Conservation (phyloP, 352 stramenopile genomes). For the Globisporangium echinulatum region DNA sequence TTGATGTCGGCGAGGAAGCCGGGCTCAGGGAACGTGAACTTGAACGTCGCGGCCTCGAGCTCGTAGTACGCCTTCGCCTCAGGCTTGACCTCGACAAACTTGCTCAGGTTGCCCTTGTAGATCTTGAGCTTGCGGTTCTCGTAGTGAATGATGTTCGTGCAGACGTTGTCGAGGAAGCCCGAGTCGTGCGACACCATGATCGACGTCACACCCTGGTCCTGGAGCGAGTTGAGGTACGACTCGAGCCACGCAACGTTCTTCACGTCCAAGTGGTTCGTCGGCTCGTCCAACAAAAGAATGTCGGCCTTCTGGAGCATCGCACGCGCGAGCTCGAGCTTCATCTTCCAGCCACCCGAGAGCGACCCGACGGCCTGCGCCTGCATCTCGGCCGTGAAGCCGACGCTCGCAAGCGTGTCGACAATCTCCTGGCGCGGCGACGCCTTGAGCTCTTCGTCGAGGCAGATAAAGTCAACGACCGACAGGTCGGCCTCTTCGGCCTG, state of each 20-base stretch:
- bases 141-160: conserved; percentile 98
- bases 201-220: conserved; percentile 77
- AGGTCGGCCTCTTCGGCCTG: conserved; percentile 86
- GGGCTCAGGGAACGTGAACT: conserved; percentile 84
- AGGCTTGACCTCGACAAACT: conserved; percentile 82
- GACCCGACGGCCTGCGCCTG: conserved; percentile 89
- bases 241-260: conserved; percentile 91
- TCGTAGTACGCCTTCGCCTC: conserved; percentile 89
- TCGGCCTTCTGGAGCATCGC: conserved; percentile 95
- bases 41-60: conserved; percentile 75
- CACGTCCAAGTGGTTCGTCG: conserved; percentile 93
- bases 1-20: conserved; percentile 88
- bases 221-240: conserved; percentile 85
- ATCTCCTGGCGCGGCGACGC: conserved; percentile 86
- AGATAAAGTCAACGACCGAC: conserved; percentile 80
- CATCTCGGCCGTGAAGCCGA: conserved; percentile 94
- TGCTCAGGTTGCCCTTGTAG: conserved; percentile 83
- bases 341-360: conserved; percentile 95
- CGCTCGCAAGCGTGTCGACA: conserved; percentile 83
- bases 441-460: conserved; percentile 88
- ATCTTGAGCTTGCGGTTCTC: conserved; percentile 90
- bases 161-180: conserved; percentile 96
- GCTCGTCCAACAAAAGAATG: conserved; percentile 95
- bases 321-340: conserved; percentile 92
- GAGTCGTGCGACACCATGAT: conserved; percentile 96